These are phyloP conservation scores for Prunus armeniaca DNA, from an alignment of 306 rosid species.

Conservation along the genomic window DNA sequence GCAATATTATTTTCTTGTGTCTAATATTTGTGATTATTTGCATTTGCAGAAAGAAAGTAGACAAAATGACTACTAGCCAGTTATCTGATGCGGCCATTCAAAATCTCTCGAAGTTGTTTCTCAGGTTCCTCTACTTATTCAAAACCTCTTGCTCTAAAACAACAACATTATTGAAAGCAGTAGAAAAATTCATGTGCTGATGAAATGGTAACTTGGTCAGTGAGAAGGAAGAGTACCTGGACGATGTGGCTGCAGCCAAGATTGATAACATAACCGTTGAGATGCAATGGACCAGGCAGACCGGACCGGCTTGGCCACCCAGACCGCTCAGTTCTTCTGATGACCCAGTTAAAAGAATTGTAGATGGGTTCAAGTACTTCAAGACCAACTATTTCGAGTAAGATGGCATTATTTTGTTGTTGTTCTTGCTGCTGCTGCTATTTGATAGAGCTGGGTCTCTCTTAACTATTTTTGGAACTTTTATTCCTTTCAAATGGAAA, in stretches of 20 bases:
- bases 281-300: not conserved
- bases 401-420: not conserved
- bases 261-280: conserved; percentile 38
- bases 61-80: conserved; percentile 25
- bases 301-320: not conserved
- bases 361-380: conserved; percentile 41
- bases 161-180: too few relatives aligned
- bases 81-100: conserved; percentile 34
- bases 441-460: too few relatives aligned
- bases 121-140: conserved; percentile 28
- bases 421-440: too few relatives aligned
- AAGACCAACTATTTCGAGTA: conserved; percentile 43
- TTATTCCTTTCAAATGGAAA: too few relatives aligned
- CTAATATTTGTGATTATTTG: not conserved
- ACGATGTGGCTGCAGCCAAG: conserved; percentile 30
- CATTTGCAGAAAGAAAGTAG: conserved; percentile 26
- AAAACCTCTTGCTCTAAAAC: too few relatives aligned
- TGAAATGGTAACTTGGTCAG: conserved; percentile 11
- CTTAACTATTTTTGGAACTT: not conserved
- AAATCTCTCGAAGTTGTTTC: conserved; percentile 32
- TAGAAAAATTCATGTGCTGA: too few relatives aligned
- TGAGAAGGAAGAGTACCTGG: conserved; percentile 39
- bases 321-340: not conserved
- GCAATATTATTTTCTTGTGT: not conserved
- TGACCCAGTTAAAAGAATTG: conserved; percentile 31